Evolutionary conservation across 2,329 filamentous ascomycete genomes (phyloP).

Genomic region (Alternaria incomplexa): DNA sequence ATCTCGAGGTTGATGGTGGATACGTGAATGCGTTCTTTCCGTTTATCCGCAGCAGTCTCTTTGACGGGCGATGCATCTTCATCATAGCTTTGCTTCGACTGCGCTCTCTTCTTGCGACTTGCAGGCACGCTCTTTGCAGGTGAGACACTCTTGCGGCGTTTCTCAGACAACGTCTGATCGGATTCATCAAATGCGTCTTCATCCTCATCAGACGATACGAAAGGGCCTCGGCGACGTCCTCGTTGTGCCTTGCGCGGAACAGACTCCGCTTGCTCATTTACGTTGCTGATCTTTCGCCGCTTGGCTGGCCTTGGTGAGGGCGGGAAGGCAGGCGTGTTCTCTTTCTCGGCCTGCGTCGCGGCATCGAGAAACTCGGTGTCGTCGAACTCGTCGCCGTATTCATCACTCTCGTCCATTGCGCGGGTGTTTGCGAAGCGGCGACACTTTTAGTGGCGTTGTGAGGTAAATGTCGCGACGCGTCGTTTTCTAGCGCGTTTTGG

Average conservation of each 20-base stretch:
- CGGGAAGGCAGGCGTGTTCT: slow-evolving; percentile 40
- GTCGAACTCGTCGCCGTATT: slow-evolving; percentile 68
- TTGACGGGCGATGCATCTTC: slow-evolving; percentile 28
- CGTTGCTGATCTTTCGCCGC: slow-evolving; percentile 39
- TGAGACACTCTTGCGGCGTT: slow-evolving; percentile 13
- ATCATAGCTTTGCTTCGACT: slow-evolving; percentile 12
- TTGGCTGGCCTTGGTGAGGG: slow-evolving; percentile 46
- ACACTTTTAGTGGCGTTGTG: slow-evolving; percentile 21
- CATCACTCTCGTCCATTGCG: slow-evolving; percentile 53
- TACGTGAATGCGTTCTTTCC: slow-evolving; percentile 53
- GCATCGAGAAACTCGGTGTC: slow-evolving; percentile 71
- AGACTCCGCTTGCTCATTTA: slow-evolving; percentile 30
- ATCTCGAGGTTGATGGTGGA: slow-evolving; percentile 50
- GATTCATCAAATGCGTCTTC: slow-evolving; percentile 16
- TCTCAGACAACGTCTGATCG: slow-evolving; percentile 16
- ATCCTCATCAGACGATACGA: slow-evolving; percentile 37
- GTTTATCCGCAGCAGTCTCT: slow-evolving; percentile 38
- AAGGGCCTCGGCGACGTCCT: slow-evolving; percentile 24
- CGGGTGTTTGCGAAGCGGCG: slow-evolving; percentile 16
- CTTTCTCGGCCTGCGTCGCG: slow-evolving; percentile 58
- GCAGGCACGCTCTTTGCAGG: slow-evolving; percentile 11
- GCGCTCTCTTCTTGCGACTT: slow-evolving; percentile 20
- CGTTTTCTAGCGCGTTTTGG: slow-evolving; percentile 32
- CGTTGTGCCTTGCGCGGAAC: slow-evolving; percentile 30
- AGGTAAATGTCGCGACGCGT: slow-evolving; percentile 29